Conservation (phyloP, 2,329 filamentous ascomycete species). For the Cytospora piceae region DNA sequence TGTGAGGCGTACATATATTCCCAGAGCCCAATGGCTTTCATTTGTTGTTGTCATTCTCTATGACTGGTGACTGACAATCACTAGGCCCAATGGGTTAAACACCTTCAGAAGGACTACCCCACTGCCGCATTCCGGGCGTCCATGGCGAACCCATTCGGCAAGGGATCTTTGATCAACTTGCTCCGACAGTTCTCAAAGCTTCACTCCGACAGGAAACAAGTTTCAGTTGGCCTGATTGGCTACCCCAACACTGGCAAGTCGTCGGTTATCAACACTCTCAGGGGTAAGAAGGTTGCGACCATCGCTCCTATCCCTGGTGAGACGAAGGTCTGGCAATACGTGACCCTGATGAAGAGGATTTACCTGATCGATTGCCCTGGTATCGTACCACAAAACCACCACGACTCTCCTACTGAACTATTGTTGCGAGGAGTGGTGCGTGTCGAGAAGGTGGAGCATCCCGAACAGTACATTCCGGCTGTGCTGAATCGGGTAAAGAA, state of each 20-base stretch:
- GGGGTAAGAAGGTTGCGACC: conserved; percentile 91
- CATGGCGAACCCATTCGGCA: conserved; percentile 95
- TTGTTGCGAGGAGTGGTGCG: conserved; percentile 88
- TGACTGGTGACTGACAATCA: conserved; percentile 32
- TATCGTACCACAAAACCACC: conserved; percentile 86
- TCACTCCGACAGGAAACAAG: conserved; percentile 89
- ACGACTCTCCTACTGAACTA: conserved; percentile 84
- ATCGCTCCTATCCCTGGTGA: conserved; percentile 95
- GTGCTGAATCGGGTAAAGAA: conserved; percentile 80
- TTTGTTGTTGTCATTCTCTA: conserved; percentile 34
- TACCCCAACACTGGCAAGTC: conserved; percentile 97
- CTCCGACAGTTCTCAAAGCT: conserved; percentile 90
- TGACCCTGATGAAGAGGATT: conserved; percentile 81
- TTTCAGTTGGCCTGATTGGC: conserved; percentile 82
- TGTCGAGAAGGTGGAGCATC: conserved; percentile 94
- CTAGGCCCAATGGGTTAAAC: conserved; percentile 90
- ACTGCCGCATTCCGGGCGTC: conserved; percentile 94
- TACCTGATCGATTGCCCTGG: conserved; percentile 97
- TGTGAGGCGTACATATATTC: conserved; percentile 75
- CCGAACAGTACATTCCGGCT: conserved; percentile 91
- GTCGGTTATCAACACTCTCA: conserved; percentile 93
- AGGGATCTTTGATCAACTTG: conserved; percentile 89
- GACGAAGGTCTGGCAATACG: conserved; percentile 95
- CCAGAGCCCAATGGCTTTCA: conserved; percentile 4
- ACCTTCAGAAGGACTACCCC: conserved; percentile 86